A percentile compares a stretch with the other conserved stretches of the same genome.
Conservation (phyloP, 139 green algal species). For the Chlamydomonas sphaeroides region DNA sequence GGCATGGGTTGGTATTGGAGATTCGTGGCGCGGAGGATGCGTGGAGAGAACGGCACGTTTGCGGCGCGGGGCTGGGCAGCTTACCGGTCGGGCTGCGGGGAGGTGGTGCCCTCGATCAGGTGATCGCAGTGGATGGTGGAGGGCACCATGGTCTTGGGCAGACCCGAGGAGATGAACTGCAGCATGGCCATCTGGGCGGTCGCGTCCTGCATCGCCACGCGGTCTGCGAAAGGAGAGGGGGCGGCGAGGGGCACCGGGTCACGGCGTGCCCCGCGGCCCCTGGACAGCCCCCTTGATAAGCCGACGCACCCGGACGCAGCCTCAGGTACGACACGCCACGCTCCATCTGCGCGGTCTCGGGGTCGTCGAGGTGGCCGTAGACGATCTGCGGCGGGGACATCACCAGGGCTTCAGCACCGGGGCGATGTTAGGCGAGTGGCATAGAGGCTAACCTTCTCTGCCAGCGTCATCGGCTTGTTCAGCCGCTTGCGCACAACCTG, state of each 20-base stretch:
- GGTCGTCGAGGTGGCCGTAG: conserved; percentile 95
- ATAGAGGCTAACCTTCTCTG: conserved; percentile 88
- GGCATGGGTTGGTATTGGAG: no score
- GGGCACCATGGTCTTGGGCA: conserved; percentile 90
- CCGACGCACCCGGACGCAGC: conserved; percentile 81
- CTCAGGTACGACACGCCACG: conserved; percentile 89
- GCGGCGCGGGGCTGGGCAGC: no score
- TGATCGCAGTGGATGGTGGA: conserved; percentile 97
- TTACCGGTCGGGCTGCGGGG: conserved; percentile 84
- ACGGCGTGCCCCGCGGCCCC: no score
- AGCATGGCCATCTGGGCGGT: conserved; percentile 97
- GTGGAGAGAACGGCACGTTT: no score
- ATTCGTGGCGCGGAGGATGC: no score
- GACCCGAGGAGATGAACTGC: conserved; percentile 95
- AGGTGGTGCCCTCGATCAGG: conserved; percentile 95
- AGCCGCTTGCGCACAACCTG: conserved; percentile 87
- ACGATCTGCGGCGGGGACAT: conserved; percentile 81
- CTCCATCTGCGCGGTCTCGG: conserved; percentile 83
- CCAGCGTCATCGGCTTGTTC: conserved; percentile 88
- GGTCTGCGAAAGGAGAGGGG: no score
- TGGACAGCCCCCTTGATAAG: no score
- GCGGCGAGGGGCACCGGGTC: no score
- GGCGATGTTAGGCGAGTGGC: not conserved
- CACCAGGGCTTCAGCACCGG: not conserved
- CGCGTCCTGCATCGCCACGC: conserved; percentile 96